Conservation (phyloP, 208 protist genomes). For the Naegleria gruberi region DNA sequence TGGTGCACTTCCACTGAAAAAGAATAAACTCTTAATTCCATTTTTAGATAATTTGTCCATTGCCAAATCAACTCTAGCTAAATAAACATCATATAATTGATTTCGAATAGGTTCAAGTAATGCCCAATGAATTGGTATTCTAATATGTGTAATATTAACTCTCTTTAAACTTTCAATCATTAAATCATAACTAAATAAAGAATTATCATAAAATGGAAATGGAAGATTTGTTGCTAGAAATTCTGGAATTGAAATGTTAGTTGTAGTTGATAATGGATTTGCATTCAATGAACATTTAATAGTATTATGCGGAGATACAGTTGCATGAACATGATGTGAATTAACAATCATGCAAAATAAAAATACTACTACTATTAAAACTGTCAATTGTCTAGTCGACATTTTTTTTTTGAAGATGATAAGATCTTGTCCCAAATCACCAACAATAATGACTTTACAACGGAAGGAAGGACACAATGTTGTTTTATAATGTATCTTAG, state of each 20-base stretch:
- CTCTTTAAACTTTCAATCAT: not conserved
- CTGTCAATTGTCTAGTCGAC: no score
- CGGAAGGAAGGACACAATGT: no score
- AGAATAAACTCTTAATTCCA: not conserved
- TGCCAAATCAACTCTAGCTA: not conserved
- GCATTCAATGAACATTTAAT: no score
- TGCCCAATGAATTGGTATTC: not conserved
- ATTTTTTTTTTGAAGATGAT: no score
- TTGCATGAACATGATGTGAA: no score
- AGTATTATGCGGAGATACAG: no score
- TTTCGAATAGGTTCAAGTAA: not conserved
- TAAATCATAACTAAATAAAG: not conserved
- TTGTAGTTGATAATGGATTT: no score
- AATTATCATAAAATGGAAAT: not conserved
- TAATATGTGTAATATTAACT: not conserved
- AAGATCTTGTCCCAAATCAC: no score
- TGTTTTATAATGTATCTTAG: no score
- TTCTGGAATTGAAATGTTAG: not conserved
- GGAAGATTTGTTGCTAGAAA: not conserved
- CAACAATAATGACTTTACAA: no score
- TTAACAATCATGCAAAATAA: no score
- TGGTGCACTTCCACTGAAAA: not conserved
- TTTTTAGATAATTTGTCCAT: not conserved
- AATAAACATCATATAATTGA: not conserved
- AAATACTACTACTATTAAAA: no score